These are phyloP conservation scores for Candida anglica DNA, from an alignment of 805 yeast species.

Conservation along the genomic window DNA sequence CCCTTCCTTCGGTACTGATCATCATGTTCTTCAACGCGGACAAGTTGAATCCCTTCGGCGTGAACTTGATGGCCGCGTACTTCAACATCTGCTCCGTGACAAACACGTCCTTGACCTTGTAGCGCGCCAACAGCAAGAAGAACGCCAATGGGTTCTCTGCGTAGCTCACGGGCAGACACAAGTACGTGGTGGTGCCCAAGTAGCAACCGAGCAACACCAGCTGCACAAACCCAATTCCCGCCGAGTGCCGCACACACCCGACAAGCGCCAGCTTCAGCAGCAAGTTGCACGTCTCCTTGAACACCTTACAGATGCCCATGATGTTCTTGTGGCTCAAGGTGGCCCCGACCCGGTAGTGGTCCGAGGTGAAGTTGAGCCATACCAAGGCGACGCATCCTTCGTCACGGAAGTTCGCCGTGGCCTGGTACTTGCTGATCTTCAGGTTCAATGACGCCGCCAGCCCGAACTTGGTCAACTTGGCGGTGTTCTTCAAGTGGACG, in stretches of 20 bases:
- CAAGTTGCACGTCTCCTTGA: conserved; percentile 89
- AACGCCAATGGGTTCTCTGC: conserved; percentile 71
- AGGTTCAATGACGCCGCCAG: conserved; percentile 38
- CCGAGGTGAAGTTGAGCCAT: conserved; percentile 70
- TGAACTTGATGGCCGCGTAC: conserved; percentile 59
- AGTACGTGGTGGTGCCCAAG: conserved; percentile 79
- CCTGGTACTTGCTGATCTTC: conserved; percentile 40
- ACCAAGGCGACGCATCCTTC: conserved; percentile 50
- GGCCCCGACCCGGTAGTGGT: conserved; percentile 61
- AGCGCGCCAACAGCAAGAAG: conserved; percentile 64
- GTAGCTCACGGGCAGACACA: conserved; percentile 74
- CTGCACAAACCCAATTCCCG: conserved; percentile 86
- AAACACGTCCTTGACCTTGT: conserved; percentile 80
- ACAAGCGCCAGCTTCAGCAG: conserved; percentile 67
- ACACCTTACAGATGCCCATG: conserved; percentile 76
- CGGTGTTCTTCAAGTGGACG: conserved; percentile 63
- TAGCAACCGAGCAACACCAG: conserved; percentile 81
- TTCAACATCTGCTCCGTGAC: conserved; percentile 80
- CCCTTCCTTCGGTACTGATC: conserved; percentile 76
- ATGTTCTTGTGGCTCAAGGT: conserved; percentile 58
- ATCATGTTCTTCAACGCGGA: conserved; percentile 73
- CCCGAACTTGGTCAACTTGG: conserved; percentile 47
- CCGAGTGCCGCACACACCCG: conserved; percentile 81
- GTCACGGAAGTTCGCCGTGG: conserved; percentile 33
- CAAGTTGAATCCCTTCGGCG: conserved; percentile 60